These are phyloP conservation scores for Panaeolus papilionaceus DNA, from an alignment of 768 basidiomycete genomes.

Conservation along the genomic window DNA sequence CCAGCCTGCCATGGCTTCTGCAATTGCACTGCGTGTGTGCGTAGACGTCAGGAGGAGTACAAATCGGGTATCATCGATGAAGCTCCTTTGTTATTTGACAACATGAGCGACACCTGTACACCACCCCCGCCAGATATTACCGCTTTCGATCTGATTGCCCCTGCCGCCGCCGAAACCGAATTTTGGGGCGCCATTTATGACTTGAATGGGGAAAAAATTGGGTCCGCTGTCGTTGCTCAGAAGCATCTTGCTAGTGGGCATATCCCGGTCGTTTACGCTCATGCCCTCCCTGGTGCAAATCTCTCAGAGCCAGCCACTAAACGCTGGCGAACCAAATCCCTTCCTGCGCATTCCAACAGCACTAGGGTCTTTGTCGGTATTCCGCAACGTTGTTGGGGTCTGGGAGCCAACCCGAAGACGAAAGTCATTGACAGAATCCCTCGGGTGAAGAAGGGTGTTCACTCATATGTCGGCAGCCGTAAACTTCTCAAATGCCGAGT, in stretches of 20 bases:
- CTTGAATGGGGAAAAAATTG: background rate
- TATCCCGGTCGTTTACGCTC: background rate
- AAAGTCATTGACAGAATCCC: background rate
- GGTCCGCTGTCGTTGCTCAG: background rate
- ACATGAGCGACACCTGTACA: background rate
- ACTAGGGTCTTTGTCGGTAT: background rate
- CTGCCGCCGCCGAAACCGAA: background rate
- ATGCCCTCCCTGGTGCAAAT: background rate
- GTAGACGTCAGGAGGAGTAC: background rate
- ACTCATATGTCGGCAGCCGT: background rate
- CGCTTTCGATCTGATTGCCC: background rate
- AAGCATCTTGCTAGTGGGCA: background rate
- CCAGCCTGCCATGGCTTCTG: background rate
- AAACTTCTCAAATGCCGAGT: background rate
- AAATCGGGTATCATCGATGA: background rate
- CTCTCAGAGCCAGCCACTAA: background rate
- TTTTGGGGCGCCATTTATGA: background rate
- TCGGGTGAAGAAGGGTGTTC: background rate
- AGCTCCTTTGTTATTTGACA: background rate
- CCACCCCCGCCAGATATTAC: background rate
- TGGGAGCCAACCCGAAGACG: background rate
- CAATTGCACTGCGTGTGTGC: background rate
- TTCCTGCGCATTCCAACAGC: background rate
- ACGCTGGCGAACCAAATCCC: background rate
- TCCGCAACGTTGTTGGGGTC: background rate